Evolutionary conservation across 768 basidiomycete genomes (phyloP), one percentile per base, ranked within the genome.

Genomic region (Amanita thiersii): DNA sequence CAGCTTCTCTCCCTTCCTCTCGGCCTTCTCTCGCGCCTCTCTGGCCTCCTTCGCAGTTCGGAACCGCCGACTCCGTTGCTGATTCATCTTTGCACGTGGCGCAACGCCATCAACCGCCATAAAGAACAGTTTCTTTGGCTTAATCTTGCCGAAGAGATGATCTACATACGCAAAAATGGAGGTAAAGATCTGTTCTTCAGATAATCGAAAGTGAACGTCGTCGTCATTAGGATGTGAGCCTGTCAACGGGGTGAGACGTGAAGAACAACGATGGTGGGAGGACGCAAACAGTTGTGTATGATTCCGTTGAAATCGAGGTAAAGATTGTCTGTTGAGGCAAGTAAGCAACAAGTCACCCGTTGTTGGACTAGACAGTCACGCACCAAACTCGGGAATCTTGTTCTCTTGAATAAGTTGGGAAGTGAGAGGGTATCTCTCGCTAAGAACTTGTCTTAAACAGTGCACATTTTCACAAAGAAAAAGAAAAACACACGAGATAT

Each of bases 91-190:
- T 24, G 94, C 94, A 34, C 94, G 70, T 3, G 94, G 94, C 0
- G 94, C 94, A 10, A 97, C 93, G 36, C 94, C 94, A 58, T 98
- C 96, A 34, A 99, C 84, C 18, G 94, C 96, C 86, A 99, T 94
- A 63, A 96, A 98, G 62, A 98, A 97, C 9, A 96, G 68, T 57
- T 97, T 96, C 71, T 89, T 85, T 0, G 96, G 96, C 59, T 93
- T 97, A 48, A 99, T 97, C 67, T 93, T 97, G 21, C 82, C 77
- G 62, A 99, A 99, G 5, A 99, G 72, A 55, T 90, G 86, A 66
- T 97, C 92, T 46, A 98, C 90, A 66, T 99, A 99, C 40, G 89
- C 71, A 56, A 98, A 98, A 53, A 98, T 92, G 24, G 91, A 84
- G 1, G 96, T 89, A 62, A 92, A 93, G 65, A 98, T 98, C 60